Conservation (phyloP, 2,329 filamentous ascomycete genomes). For the Sporothrix phasma region DNA sequence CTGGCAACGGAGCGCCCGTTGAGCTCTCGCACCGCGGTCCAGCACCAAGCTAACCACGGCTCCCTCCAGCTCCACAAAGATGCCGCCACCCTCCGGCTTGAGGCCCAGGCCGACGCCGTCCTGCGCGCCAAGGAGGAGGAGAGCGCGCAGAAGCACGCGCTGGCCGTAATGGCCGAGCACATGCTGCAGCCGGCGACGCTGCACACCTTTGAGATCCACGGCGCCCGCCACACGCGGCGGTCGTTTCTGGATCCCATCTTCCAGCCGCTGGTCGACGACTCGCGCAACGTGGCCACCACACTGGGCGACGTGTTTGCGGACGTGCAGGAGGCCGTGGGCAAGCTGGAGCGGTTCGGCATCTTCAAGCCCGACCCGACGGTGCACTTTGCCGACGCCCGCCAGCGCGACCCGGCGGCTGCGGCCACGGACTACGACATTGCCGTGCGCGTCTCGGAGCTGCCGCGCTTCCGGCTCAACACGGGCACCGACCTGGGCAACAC, state of each 20-base stretch:
- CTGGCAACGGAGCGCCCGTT: no score
- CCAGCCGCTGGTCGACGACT: slow-evolving; percentile 61
- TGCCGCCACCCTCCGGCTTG: slow-evolving; percentile 12
- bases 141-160: slow-evolving; percentile 12
- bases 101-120: slow-evolving; percentile 12
- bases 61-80: slow-evolving; percentile 13
- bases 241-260: slow-evolving; percentile 77
- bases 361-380: slow-evolving; percentile 76
- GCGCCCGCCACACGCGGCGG: slow-evolving; percentile 72
- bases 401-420: slow-evolving; percentile 56
- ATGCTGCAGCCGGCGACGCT: slow-evolving; percentile 80
- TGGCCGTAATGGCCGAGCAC: slow-evolving; percentile 53
- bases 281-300: slow-evolving; percentile 59
- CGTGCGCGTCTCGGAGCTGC: slow-evolving; percentile 67
- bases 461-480: slow-evolving; percentile 79
- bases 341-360: slow-evolving; percentile 74
- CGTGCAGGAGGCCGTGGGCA: slow-evolving; percentile 59
- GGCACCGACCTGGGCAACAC: slow-evolving; percentile 90
- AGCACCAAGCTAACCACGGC: no score
- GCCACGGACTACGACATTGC: slow-evolving; percentile 74
- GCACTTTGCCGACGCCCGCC: slow-evolving; percentile 67
- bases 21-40: no score
- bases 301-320: slow-evolving; percentile 68
- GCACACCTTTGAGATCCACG: slow-evolving; percentile 72
- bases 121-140: slow-evolving; percentile 12